Conservation (phyloP, 2,329 filamentous ascomycete species). For the Colletotrichum siamense region DNA sequence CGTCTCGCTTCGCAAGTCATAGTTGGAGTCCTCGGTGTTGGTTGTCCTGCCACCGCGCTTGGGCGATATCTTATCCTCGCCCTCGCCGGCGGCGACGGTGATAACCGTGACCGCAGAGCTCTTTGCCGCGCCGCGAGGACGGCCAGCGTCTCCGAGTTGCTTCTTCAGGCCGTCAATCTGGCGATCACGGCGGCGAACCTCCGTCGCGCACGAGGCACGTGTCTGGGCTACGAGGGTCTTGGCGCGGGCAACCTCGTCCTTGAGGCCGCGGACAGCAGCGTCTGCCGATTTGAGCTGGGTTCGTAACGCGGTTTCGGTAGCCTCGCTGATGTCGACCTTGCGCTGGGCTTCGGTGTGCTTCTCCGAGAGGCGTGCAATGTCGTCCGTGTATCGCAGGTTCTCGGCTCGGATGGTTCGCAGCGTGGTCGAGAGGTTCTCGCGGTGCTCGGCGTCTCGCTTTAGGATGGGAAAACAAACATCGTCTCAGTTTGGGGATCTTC, state of each 20-base stretch:
- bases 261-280: constrained; percentile 74
- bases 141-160: constrained; percentile 76
- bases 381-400: constrained; percentile 73
- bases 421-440: constrained; percentile 80
- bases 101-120: constrained; percentile 63
- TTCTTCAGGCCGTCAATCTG: constrained; percentile 90
- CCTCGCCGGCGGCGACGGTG: constrained; percentile 59
- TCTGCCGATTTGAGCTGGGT: constrained; percentile 77
- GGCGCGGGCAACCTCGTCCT: constrained; percentile 82
- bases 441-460: constrained; percentile 87
- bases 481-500: constrained; percentile 1
- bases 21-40: constrained; percentile 54
- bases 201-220: constrained; percentile 84
- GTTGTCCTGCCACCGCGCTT: constrained; percentile 24
- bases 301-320: constrained; percentile 73
- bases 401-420: constrained; percentile 79
- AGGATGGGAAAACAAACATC: neutral
- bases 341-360: constrained; percentile 61
- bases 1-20: constrained; percentile 83
- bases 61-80: constrained; percentile 50
- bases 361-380: constrained; percentile 65
- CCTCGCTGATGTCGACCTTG: constrained; percentile 64
- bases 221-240: constrained; percentile 84
- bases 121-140: constrained; percentile 62
- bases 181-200: constrained; percentile 87